Evolutionary conservation across 2,329 filamentous ascomycete species (phyloP).

Genomic region (Xylogone sp.): DNA sequence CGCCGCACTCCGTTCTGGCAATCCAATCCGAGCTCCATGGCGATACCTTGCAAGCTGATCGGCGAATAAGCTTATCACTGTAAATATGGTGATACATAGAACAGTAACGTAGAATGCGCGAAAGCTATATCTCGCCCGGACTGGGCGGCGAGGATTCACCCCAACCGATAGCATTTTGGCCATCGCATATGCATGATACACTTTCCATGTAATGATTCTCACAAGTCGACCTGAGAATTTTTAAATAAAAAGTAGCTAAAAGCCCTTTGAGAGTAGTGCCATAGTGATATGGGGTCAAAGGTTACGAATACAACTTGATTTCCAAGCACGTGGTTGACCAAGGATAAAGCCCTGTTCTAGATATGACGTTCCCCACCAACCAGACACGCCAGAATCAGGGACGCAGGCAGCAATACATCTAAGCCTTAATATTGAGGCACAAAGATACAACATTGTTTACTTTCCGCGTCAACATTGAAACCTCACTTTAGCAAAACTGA

Average conservation of each 20-base stretch:
- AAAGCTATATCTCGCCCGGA: conserved; percentile 21
- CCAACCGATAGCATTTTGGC: not conserved
- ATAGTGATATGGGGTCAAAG: not conserved
- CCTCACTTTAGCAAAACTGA: not conserved
- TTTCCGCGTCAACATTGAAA: not conserved
- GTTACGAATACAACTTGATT: not conserved
- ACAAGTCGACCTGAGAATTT: not conserved
- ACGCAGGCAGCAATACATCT: not conserved
- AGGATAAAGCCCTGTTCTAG: not conserved
- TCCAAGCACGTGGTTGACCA: not conserved
- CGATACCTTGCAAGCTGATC: conserved; percentile 25
- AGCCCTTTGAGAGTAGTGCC: too few relatives aligned
- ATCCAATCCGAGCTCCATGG: conserved; percentile 23
- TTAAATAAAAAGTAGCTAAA: too few relatives aligned
- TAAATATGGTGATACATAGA: conserved; percentile 23
- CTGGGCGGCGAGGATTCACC: not conserved
- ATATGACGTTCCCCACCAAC: not conserved
- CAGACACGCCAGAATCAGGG: too few relatives aligned
- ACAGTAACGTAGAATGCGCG: conserved; percentile 29
- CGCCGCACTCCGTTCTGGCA: conserved; percentile 19
- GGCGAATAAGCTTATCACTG: conserved; percentile 24
- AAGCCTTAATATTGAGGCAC: not conserved
- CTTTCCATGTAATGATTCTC: not conserved
- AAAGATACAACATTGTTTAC: not conserved
- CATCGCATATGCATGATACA: not conserved